Evolutionary conservation across 2,329 filamentous ascomycete species (phyloP).

Genomic region (Exophiala aquamarina): DNA sequence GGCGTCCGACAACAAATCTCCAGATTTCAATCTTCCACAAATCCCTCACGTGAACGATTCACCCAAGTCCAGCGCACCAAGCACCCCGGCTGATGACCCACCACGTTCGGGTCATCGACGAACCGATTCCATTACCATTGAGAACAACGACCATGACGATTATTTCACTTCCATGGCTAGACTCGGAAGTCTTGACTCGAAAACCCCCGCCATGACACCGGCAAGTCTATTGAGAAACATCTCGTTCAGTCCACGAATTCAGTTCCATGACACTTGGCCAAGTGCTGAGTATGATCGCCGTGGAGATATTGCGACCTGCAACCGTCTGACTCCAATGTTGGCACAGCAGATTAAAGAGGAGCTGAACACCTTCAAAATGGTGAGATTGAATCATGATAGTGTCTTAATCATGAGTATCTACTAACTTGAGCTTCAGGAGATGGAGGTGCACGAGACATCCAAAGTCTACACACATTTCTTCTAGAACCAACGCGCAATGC

Average conservation of each 20-base stretch:
- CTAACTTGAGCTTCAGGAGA: conserved; percentile 66
- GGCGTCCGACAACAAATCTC: conserved; percentile 56
- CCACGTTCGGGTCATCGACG: conserved; percentile 58
- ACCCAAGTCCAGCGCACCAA: conserved; percentile 80
- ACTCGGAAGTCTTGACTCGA: conserved; percentile 68
- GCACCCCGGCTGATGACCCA: conserved; percentile 75
- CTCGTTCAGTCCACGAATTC: conserved; percentile 84
- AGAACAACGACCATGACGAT: conserved; percentile 88
- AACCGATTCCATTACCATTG: conserved; percentile 69
- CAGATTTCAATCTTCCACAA: conserved; percentile 59
- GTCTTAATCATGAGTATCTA: background rate
- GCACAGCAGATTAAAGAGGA: conserved; percentile 99
- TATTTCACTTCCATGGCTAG: conserved; percentile 78
- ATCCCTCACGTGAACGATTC: conserved; percentile 70
- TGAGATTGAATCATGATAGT: conserved; percentile 50
- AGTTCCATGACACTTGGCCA: conserved; percentile 96
- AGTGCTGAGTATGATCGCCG: conserved; percentile 93
- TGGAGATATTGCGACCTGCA: conserved; percentile 96
- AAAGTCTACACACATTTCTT: conserved; percentile 99
- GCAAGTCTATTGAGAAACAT: conserved; percentile 65
- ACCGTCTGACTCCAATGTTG: conserved; percentile 91
- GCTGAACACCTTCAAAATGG: conserved; percentile 99
- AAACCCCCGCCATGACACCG: conserved; percentile 78
- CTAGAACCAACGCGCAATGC: conserved; percentile 42
- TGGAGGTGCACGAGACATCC: conserved; percentile 98